phyloP scores from a whole-genome alignment of 1,284 basidiomycete species.

The Puccinia polysora region DNA sequence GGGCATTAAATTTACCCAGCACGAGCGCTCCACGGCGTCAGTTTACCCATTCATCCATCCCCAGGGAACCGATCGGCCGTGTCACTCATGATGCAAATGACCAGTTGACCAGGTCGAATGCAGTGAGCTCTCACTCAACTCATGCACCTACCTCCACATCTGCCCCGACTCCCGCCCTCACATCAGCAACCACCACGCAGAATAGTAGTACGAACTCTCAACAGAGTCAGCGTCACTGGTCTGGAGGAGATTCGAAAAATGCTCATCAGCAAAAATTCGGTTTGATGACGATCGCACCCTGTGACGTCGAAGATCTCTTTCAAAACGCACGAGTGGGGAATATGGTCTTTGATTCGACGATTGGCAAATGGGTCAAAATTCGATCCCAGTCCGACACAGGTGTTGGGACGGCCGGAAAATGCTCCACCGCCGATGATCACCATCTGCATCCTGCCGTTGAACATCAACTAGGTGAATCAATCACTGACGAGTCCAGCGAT shows the following conservation, averaged over 20 bases:
- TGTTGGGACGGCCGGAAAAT: neutral
- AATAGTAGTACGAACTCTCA: slow-evolving; percentile 22
- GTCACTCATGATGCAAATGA: slow-evolving; percentile 11
- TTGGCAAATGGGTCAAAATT: slow-evolving; percentile 36
- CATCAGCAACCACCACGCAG: slow-evolving; percentile 19
- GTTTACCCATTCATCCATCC: slow-evolving; percentile 29
- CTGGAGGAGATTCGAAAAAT: slow-evolving; percentile 6
- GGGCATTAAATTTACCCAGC: neutral
- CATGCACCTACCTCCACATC: slow-evolving; percentile 14
- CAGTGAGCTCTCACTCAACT: slow-evolving; percentile 8
- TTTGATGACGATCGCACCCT: slow-evolving; percentile 42
- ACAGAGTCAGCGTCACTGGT: neutral
- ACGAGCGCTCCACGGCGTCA: slow-evolving; percentile 19
- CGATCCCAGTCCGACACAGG: slow-evolving; percentile 28
- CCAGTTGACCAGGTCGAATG: slow-evolving; percentile 4
- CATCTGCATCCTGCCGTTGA: neutral
- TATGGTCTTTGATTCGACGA: slow-evolving; percentile 43
- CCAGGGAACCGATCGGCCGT: slow-evolving; percentile 11
- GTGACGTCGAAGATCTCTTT: slow-evolving; percentile 40
- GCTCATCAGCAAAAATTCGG: slow-evolving; percentile 28
- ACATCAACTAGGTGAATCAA: neutral
- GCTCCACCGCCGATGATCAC: slow-evolving; percentile 8
- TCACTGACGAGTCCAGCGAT: slow-evolving; percentile 33
- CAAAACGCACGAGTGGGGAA: slow-evolving; percentile 36
- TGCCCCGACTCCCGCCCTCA: slow-evolving; percentile 15